phyloP scores from a whole-genome alignment of 306 rosid genomes.

The Pueraria montana region DNA sequence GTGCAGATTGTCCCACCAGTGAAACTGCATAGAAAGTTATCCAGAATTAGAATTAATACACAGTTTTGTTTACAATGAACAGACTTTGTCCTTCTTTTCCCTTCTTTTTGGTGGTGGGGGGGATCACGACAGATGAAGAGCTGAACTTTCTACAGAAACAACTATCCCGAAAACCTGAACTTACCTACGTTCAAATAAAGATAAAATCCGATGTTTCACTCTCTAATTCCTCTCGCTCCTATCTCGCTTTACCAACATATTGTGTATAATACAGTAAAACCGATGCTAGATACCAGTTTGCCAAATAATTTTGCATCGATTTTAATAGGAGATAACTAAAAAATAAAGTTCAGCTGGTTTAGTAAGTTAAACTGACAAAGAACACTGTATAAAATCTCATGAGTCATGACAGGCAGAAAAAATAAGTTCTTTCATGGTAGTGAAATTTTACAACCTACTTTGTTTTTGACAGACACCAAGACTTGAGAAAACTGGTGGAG shows the following conservation, averaged over 20 bases:
- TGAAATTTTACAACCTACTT: constrained; percentile 19
- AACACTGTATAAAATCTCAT: not conserved
- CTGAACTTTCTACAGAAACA: constrained; percentile 9
- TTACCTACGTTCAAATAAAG: constrained; percentile 6
- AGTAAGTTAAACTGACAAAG: constrained; percentile 19
- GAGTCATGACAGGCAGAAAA: not conserved
- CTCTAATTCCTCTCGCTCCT: not conserved
- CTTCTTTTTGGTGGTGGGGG: not conserved
- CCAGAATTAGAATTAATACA: constrained; percentile 2
- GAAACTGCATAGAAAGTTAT: constrained; percentile 64
- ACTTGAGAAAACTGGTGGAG: not conserved
- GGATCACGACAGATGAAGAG: constrained; percentile 9
- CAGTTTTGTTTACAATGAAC: constrained; percentile 10
- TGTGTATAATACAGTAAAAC: not conserved
- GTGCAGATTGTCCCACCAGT: constrained; percentile 92
- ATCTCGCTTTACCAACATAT: not conserved
- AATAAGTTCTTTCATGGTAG: not conserved
- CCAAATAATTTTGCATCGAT: constrained; percentile 6
- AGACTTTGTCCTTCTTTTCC: not conserved
- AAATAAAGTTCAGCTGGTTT: constrained; percentile 1
- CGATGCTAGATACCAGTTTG: not conserved
- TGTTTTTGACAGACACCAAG: not conserved
- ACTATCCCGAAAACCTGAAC: not conserved
- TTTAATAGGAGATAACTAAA: not conserved
- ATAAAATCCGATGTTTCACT: not conserved